Evolutionary conservation across 2,329 filamentous ascomycete species (phyloP), one percentile per base, ranked within the genome.

Genomic region (Aquanectria penicillioides): DNA sequence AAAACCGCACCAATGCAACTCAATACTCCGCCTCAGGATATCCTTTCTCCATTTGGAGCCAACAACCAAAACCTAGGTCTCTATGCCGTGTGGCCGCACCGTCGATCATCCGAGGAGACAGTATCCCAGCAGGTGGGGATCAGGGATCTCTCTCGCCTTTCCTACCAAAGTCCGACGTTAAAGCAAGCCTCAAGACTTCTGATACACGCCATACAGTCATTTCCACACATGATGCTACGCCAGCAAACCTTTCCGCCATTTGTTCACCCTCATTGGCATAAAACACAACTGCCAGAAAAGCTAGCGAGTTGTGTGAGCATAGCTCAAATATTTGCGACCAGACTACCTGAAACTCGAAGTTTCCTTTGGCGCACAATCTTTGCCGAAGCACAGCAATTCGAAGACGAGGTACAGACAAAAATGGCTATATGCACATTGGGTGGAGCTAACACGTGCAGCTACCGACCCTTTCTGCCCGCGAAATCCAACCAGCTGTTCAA

Each of bases 201-300:
- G 11, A 48, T 64, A 9, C 66, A 71, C 10, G 64, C 62, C 2
- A 46, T 73, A 2, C 63, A 70, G 17, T 62, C 71, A 0, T 74
- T 70, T 28, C 73, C 73, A 0, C 69, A 63, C 8, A 72, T 72
- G 72, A 74, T 75, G 73, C 61, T 70, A 7, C 63, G 69, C 6
- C 68, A 68, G 1, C 64, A 71, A 6, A 73, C 61, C 0, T 68
- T 74, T 26, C 73, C 73, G 2, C 73, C 73, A 0, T 75, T 75
- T 5, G 68, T 75, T 12, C 71, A 75, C 18, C 63, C 66, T 0
- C 59, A 71, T 1, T 72, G 69, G 68, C 62, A 72, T 10, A n/a
- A 41, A 2, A 7, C 55, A 4, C 22, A 13, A 1, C 54, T 72
- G 0, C 69, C 70, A 0, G 64, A 71, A 2, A 61, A 40, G 4